phyloP scores from a whole-genome alignment of 2,329 filamentous ascomycete genomes.

The Aspergillus amoenus region DNA sequence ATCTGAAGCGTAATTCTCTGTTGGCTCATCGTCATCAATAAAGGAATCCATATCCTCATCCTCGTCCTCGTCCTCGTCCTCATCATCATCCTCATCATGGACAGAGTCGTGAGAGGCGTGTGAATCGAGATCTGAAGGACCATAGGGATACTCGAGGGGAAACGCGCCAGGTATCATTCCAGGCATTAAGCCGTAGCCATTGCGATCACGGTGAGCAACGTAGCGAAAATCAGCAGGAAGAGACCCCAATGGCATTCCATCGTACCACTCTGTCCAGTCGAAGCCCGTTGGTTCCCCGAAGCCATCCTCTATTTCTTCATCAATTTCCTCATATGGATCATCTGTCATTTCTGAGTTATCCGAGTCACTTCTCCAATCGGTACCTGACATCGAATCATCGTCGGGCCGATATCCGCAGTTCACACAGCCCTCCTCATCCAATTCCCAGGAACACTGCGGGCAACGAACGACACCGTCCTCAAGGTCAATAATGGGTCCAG shows the following conservation, averaged over 20 bases:
- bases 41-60: conserved; percentile 36
- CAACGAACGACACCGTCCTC: conserved; percentile 64
- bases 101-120: not conserved
- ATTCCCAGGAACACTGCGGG: conserved; percentile 62
- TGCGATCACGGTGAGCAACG: not conserved
- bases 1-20: conserved; percentile 24
- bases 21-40: conserved; percentile 32
- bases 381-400: conserved; percentile 37
- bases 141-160: not conserved
- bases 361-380: conserved; percentile 46
- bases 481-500: conserved; percentile 52
- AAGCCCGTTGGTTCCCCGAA: conserved; percentile 31
- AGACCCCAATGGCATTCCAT: conserved; percentile 11
- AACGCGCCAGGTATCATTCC: not conserved
- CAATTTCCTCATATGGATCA: conserved; percentile 13
- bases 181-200: not conserved
- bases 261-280: conserved; percentile 17
- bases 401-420: conserved; percentile 57
- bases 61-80: conserved; percentile 29
- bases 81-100: conserved; percentile 11
- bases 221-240: conserved; percentile 17
- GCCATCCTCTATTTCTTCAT: conserved; percentile 27
- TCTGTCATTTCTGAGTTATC: conserved; percentile 46
- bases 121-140: not conserved
- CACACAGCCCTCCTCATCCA: conserved; percentile 56